phyloP scores from a whole-genome alignment of 2,329 filamentous ascomycete species.

The Plectosphaerella plurivora region DNA sequence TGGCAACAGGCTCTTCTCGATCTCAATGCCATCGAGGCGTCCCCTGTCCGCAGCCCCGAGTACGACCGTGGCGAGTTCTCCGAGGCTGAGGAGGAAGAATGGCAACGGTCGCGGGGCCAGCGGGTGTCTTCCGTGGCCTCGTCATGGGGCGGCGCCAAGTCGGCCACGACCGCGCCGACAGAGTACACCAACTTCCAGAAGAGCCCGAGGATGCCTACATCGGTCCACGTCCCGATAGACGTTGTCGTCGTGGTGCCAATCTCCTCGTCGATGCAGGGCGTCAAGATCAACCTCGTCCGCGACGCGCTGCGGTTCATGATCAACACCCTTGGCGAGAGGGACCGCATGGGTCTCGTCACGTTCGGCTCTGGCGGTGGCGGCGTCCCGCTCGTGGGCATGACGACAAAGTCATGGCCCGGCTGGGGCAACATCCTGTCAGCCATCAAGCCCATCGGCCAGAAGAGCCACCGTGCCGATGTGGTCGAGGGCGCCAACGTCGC shows the following conservation, averaged over 20 bases:
- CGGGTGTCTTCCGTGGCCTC: conserved; percentile 71
- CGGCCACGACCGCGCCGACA: conserved; percentile 81
- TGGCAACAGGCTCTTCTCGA: conserved; percentile 89
- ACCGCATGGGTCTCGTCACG: conserved; percentile 95
- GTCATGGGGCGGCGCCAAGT: conserved; percentile 75
- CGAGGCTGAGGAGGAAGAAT: conserved; percentile 85
- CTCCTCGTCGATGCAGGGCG: conserved; percentile 97
- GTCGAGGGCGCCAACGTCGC: conserved; percentile 97
- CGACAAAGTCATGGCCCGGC: conserved; percentile 86
- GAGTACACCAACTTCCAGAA: conserved; percentile 78
- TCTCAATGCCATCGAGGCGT: conserved; percentile 67
- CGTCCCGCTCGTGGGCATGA: conserved; percentile 96
- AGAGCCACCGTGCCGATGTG: conserved; percentile 92
- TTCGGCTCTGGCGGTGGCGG: conserved; percentile 93
- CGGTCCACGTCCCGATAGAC: conserved; percentile 86
- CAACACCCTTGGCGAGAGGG: conserved; percentile 80
- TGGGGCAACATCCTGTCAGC: conserved; percentile 84
- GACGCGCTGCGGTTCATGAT: conserved; percentile 93
- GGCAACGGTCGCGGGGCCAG: conserved; percentile 61
- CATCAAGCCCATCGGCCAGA: conserved; percentile 91
- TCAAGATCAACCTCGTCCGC: conserved; percentile 92
- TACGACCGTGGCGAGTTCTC: conserved; percentile 75
- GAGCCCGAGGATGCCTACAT: conserved; percentile 38
- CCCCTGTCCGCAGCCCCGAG: conserved; percentile 64
- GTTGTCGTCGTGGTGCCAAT: conserved; percentile 96